phyloP scores from a whole-genome alignment of 768 basidiomycete species.

The Boletus fagicola region DNA sequence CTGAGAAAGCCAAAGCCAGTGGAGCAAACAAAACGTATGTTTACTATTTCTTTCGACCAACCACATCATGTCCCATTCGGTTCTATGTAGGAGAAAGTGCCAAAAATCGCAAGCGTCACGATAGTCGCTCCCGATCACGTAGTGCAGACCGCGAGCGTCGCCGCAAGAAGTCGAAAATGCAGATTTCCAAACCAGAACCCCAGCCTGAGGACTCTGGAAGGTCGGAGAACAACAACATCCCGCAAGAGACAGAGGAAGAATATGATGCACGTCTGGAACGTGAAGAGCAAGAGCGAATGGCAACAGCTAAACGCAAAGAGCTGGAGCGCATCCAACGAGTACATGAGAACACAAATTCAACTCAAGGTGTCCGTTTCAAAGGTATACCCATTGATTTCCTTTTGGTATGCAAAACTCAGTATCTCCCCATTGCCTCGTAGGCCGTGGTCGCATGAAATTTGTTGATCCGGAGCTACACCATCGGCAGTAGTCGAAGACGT shows the following conservation, averaged over 20 bases:
- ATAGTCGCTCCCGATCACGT: constrained; percentile 26
- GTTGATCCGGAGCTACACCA: constrained; percentile 54
- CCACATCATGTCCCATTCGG: neutral
- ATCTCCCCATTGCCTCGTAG: constrained; percentile 28
- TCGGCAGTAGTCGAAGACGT: constrained; percentile 17
- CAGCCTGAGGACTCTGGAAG: constrained; percentile 9
- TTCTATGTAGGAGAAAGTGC: constrained; percentile 6
- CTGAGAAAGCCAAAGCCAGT: constrained; percentile 40
- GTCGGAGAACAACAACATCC: constrained; percentile 7
- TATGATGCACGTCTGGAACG: constrained; percentile 67
- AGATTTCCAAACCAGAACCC: constrained; percentile 1
- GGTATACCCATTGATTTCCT: constrained; percentile 35
- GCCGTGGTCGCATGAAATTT: constrained; percentile 67
- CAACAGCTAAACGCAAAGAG: constrained; percentile 44
- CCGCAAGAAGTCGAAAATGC: constrained; percentile 29
- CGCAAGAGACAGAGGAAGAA: constrained; percentile 66
- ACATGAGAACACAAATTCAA: constrained; percentile 33
- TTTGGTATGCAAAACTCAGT: neutral
- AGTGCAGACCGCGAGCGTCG: constrained; percentile 29
- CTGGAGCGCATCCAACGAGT: constrained; percentile 47
- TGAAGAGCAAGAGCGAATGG: constrained; percentile 61
- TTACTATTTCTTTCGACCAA: neutral
- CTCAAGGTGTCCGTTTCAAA: constrained; percentile 61
- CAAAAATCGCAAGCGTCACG: constrained; percentile 22
- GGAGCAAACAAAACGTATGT: constrained; percentile 18